Base-by-base conservation (phyloP, 1,284 basidiomycete genomes). In the Cryptococcus hybrid region DNA sequence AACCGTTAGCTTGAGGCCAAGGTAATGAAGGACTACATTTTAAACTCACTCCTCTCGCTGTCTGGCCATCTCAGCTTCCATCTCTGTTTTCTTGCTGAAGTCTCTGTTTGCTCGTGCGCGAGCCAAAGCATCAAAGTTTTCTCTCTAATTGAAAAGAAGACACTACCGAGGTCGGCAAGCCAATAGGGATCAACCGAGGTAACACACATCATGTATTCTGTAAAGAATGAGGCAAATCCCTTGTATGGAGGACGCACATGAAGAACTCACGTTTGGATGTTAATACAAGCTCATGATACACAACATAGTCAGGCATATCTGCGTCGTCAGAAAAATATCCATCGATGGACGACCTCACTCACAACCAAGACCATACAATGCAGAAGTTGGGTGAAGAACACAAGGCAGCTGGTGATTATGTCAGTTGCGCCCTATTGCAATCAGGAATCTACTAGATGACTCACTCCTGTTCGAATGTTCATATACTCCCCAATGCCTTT, bases 401-500 rank as follows among this genome's bases (percentile, higher is more conserved):
- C 78, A 79, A 1, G 78, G 76, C 45, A 77, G 57, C 77, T 78
- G 52, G 8, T 1, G 13, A 11, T 12, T 11, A 40, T 34, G 43
- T 67, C 58, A 64, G 37, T 30, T 9, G 7, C 12, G 50, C 42
- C 46, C 13, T 44, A 44, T 54, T 54, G 66, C 65, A 40, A 18
- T n/a, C 11, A 1, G 13, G 18, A 52, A 30, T 36, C 46, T 30
- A 15, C 35, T 30, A 34, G 34, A 36, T 42, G 7, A 73, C 76
- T 69, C 60, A 84, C 79, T 39, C 93, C 96, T n/a, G 95, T 94
- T 46, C 96, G 84, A 66, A 95, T 90, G 76, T 99, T 97, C 60
- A 95, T 91, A 76, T 97, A 99, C 78, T 99, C 96, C 62, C 95
- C 96, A 60, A 99, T 96, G 73, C 95, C 95, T 80, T 98, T 99